These are phyloP conservation scores for Metschnikowia anglica DNA, from an alignment of 805 yeast genomes.

Conservation along the genomic window DNA sequence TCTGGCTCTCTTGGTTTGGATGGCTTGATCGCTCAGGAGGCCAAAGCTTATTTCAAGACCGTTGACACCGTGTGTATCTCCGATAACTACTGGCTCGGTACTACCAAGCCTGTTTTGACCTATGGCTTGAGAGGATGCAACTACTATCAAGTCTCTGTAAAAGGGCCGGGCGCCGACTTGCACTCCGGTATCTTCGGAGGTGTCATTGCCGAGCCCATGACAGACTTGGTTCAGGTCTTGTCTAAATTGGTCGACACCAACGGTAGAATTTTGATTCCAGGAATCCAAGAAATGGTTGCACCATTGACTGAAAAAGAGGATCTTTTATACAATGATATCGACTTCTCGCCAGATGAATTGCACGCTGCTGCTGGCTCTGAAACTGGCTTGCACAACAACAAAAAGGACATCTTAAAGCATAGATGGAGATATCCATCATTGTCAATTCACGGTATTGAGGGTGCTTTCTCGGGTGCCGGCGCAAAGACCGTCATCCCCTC, in stretches of 20 bases:
- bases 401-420: slow-evolving; percentile 89
- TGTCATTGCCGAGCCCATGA: slow-evolving; percentile 94
- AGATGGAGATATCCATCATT: slow-evolving; percentile 99
- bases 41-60: slow-evolving; percentile 73
- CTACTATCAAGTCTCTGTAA: slow-evolving; percentile 78
- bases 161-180: slow-evolving; percentile 95
- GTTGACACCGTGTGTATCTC: slow-evolving; percentile 95
- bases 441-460: slow-evolving; percentile 95
- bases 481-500: slow-evolving; percentile 99
- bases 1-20: slow-evolving; percentile 94
- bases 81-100: slow-evolving; percentile 98
- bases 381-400: slow-evolving; percentile 72
- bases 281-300: slow-evolving; percentile 92
- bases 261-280: slow-evolving; percentile 86
- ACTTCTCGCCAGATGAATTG: slow-evolving; percentile 79
- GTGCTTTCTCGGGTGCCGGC: slow-evolving; percentile 92
- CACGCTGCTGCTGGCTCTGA: slow-evolving; percentile 86
- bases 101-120: slow-evolving; percentile 93
- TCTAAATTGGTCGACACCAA: slow-evolving; percentile 71
- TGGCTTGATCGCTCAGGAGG: slow-evolving; percentile 75
- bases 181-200: slow-evolving; percentile 99
- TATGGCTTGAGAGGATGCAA: slow-evolving; percentile 97
- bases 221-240: slow-evolving; percentile 80
- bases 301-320: slow-evolving; percentile 82
- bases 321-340: slow-evolving; percentile 77